A percentile compares a stretch with the other conserved stretches of the same genome.
phyloP scores from a whole-genome alignment of 495 filamentous ascomycete genomes.

The Durotheca rogersii region DNA sequence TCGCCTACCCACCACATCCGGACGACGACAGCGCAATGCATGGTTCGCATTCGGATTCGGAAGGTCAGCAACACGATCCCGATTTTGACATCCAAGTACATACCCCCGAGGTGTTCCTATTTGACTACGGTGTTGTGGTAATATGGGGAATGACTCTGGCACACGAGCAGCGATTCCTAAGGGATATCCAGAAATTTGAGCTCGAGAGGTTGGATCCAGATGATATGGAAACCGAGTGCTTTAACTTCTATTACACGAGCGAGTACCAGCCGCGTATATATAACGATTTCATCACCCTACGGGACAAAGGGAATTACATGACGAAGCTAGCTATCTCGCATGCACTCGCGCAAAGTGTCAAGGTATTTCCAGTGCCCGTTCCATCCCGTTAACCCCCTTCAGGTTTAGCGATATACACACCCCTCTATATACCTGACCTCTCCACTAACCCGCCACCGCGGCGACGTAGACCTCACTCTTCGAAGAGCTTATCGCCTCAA shows the following conservation, averaged over 20 bases:
- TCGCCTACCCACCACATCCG: constrained; percentile 25
- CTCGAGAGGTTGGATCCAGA: constrained; percentile 81
- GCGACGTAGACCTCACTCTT: constrained; percentile 83
- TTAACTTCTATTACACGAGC: constrained; percentile 98
- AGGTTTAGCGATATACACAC: constrained; percentile 1
- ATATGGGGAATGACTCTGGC: constrained; percentile 93
- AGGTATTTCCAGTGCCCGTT: constrained; percentile 61
- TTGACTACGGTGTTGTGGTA: constrained; percentile 99
- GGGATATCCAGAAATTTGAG: constrained; percentile 95
- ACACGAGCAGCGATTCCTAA: constrained; percentile 84
- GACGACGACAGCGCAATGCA: constrained; percentile 32
- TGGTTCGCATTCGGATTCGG: constrained; percentile 25
- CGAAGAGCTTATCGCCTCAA: constrained; percentile 91
- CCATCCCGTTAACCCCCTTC: neutral
- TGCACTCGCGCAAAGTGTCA: constrained; percentile 90
- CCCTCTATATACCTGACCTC: too few species aligned
- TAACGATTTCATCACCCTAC: constrained; percentile 95
- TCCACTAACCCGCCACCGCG: too few species aligned
- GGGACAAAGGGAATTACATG: constrained; percentile 96
- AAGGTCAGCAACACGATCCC: constrained; percentile 25
- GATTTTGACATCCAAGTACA: constrained; percentile 78
- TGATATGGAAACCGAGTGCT: constrained; percentile 92
- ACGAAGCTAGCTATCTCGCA: constrained; percentile 95
- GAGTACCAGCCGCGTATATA: constrained; percentile 98
- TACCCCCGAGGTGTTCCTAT: constrained; percentile 91